A percentile compares a stretch with the other conserved stretches of the same genome.
These are phyloP conservation scores for Eruca vesicaria DNA, from an alignment of 441 rosid species.

Conservation along the genomic window DNA sequence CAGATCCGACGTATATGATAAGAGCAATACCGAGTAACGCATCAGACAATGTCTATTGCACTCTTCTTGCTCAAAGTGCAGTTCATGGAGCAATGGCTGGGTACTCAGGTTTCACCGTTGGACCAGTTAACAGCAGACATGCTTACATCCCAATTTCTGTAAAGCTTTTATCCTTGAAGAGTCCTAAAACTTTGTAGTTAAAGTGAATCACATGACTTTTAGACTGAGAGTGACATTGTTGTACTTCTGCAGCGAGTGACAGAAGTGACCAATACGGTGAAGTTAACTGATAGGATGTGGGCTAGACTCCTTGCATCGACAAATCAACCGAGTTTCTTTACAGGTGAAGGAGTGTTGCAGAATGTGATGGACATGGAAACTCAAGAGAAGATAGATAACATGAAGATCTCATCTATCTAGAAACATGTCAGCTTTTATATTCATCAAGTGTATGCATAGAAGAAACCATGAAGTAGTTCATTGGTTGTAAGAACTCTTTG, in stretches of 20 bases:
- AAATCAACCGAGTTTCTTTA: slow-evolving; percentile 72
- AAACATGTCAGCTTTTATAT: slow-evolving; percentile 21
- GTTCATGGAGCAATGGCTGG: slow-evolving; percentile 92
- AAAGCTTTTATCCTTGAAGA: slow-evolving; percentile 25
- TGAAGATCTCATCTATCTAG: slow-evolving; percentile 42
- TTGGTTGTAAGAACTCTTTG: slow-evolving; percentile 3
- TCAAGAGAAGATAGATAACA: slow-evolving; percentile 43
- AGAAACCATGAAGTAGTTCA: background rate
- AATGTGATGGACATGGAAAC: slow-evolving; percentile 40
- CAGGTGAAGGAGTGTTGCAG: slow-evolving; percentile 35
- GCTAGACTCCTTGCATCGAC: slow-evolving; percentile 86
- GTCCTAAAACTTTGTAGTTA: background rate
- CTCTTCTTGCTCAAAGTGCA: slow-evolving; percentile 76
- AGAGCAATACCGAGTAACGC: slow-evolving; percentile 76
- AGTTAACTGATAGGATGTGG: slow-evolving; percentile 75
- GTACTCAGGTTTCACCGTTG: slow-evolving; percentile 72
- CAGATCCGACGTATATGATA: slow-evolving; percentile 84
- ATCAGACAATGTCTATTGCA: slow-evolving; percentile 75
- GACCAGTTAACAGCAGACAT: slow-evolving; percentile 75
- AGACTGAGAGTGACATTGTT: slow-evolving; percentile 1
- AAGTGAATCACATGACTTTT: background rate
- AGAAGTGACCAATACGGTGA: slow-evolving; percentile 58
- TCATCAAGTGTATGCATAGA: background rate
- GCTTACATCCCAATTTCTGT: slow-evolving; percentile 73
- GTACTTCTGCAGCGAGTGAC: slow-evolving; percentile 57